Evolutionary conservation across 768 basidiomycete genomes (phyloP).

Genomic region (Macrolepiota dolichaula): DNA sequence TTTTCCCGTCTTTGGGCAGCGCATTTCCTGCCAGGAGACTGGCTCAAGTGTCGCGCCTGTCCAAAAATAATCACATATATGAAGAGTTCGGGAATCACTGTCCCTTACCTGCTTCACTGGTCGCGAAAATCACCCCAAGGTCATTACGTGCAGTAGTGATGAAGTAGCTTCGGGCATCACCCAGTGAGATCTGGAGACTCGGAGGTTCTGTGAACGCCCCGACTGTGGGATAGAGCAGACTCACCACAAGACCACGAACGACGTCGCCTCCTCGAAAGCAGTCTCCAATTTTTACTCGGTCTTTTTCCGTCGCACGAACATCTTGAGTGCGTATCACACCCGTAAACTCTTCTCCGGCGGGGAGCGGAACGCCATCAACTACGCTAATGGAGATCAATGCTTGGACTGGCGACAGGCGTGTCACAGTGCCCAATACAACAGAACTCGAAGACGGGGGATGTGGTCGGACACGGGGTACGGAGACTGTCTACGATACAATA

Average conservation of each 20-base stretch:
- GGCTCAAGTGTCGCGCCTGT: constrained; percentile 81
- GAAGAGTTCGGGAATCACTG: not conserved
- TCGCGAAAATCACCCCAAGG: constrained; percentile 88
- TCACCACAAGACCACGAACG: constrained; percentile 80
- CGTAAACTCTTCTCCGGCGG: constrained; percentile 82
- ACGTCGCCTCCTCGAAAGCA: constrained; percentile 93
- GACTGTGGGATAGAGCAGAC: constrained; percentile 21
- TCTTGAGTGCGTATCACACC: constrained; percentile 89
- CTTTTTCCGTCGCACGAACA: constrained; percentile 86
- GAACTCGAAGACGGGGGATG: constrained; percentile 73
- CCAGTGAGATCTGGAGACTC: constrained; percentile 74
- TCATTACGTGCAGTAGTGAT: constrained; percentile 89
- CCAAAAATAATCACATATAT: not conserved
- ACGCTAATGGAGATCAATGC: constrained; percentile 82
- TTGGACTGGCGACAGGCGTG: constrained; percentile 79
- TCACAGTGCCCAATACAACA: constrained; percentile 79
- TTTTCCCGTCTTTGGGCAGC: constrained; percentile 76
- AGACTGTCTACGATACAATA: constrained; percentile 43
- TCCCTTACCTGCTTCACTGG: constrained; percentile 76
- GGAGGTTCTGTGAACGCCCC: not conserved
- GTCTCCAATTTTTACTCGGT: constrained; percentile 84
- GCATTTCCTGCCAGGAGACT: constrained; percentile 90
- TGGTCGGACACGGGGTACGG: constrained; percentile 64
- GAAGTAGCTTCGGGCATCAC: constrained; percentile 90
- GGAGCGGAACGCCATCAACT: constrained; percentile 82